Evolutionary conservation across 2,329 filamentous ascomycete genomes (phyloP).

Genomic region (Leptosphaerulina australis): DNA sequence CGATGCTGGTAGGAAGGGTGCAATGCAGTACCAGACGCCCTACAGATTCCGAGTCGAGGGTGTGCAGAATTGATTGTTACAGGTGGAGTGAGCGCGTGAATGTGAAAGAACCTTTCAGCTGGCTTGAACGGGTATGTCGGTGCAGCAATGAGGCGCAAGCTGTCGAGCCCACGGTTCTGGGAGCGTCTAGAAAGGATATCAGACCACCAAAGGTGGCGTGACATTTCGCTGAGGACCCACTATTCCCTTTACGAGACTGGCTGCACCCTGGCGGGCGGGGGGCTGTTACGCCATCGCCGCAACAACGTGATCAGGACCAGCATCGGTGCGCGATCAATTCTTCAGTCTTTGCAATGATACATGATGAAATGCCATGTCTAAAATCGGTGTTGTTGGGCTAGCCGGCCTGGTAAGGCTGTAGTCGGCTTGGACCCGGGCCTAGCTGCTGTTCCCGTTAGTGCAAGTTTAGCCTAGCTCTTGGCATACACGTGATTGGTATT

Average conservation of each 20-base stretch:
- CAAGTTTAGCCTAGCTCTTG: background rate
- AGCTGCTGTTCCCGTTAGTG: slow-evolving; percentile 4
- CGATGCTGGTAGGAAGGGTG: slow-evolving; percentile 10
- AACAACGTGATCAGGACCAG: slow-evolving; percentile 5
- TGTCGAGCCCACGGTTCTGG: slow-evolving; percentile 16
- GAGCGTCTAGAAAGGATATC: slow-evolving; percentile 27
- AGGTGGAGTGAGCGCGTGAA: slow-evolving; percentile 20
- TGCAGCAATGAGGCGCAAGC: slow-evolving; percentile 22
- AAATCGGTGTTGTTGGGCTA: background rate
- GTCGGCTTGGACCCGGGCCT: slow-evolving; percentile 5
- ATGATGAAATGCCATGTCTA: slow-evolving; percentile 2
- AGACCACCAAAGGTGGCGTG: slow-evolving; percentile 47
- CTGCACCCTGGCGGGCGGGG: slow-evolving; percentile 10
- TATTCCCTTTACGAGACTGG: slow-evolving; percentile 16
- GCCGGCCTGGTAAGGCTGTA: background rate
- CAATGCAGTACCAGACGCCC: slow-evolving; percentile 9
- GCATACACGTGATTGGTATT: slow-evolving; percentile 5
- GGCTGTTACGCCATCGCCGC: slow-evolving; percentile 4
- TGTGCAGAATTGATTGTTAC: slow-evolving; percentile 22
- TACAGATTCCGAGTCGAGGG: slow-evolving; percentile 16
- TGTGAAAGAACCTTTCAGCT: slow-evolving; percentile 15
- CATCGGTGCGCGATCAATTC: slow-evolving; percentile 3
- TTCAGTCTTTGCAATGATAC: slow-evolving; percentile 3
- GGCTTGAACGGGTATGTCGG: slow-evolving; percentile 27
- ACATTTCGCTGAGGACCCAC: slow-evolving; percentile 30